A percentile compares a stretch with the other conserved stretches of the same genome.
These are phyloP conservation scores for Nepenthes gracilis DNA, from an alignment of 148 eudicot genomes.

Conservation along the genomic window DNA sequence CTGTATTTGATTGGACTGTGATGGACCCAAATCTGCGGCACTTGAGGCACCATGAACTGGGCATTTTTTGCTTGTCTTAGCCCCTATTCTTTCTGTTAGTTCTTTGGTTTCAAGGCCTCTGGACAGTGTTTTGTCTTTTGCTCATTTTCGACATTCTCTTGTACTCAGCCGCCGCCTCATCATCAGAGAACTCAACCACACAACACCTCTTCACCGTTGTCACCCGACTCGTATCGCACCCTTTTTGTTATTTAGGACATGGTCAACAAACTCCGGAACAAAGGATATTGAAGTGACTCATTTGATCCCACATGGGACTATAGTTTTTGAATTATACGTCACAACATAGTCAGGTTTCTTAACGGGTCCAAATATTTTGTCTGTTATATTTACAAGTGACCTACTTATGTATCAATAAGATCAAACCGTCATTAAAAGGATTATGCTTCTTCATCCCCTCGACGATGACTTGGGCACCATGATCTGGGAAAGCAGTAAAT, in stretches of 20 bases:
- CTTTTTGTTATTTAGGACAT: conserved; percentile 57
- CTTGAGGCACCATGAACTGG: conserved; percentile 15
- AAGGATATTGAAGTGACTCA: conserved; percentile 59
- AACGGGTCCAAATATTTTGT: conserved; percentile 94
- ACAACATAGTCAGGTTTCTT: conserved; percentile 75
- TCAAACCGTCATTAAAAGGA: conserved; percentile 81
- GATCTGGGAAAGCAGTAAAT: conserved; percentile 34
- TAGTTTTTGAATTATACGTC: conserved; percentile 70
- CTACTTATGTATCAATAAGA: conserved; percentile 77
- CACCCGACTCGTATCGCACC: conserved; percentile 87
- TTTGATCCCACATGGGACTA: conserved; percentile 63
- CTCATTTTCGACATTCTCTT: conserved; percentile 51
- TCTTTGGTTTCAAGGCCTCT: conserved; percentile 29
- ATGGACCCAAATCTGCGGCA: conserved; percentile 7
- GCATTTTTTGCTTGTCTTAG: conserved; percentile 21
- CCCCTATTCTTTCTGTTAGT: conserved; percentile 34
- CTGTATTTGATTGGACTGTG: conserved; percentile 21
- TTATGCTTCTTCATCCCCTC: conserved; percentile 83
- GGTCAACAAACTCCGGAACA: conserved; percentile 66
- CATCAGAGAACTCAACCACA: conserved; percentile 85
- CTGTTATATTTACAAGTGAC: conserved; percentile 65
- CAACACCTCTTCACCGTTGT: conserved; percentile 66
- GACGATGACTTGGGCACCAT: conserved; percentile 73
- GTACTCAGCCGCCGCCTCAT: conserved; percentile 85
- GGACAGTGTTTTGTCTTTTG: conserved; percentile 47